Base-by-base conservation (phyloP, 2,329 filamentous ascomycete genomes). In the Botrytis paeoniae region DNA sequence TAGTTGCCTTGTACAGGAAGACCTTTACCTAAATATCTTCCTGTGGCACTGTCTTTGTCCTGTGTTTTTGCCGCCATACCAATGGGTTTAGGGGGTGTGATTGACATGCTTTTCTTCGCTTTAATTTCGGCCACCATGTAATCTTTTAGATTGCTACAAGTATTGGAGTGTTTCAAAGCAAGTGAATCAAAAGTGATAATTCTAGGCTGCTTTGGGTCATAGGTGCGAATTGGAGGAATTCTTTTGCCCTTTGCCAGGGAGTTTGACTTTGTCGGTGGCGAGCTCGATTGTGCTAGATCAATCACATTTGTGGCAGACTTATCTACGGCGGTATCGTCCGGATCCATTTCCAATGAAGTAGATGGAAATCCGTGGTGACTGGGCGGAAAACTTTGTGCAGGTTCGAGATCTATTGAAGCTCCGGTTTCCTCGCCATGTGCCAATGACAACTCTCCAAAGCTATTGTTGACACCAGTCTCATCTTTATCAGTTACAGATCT, bases 161-260 rank as follows among this genome's bases (percentile, higher is more conserved):
- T 92, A 0, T 85, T 83, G 1, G 87, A 85, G 77, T 95, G 93
- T 0, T 84, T 63, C 7, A 82, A 78, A n/a, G 90, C 91, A 1
- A 98, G 85, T 0, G 96, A 98, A 81, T 99, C 96, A 39, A 98
- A 87, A 0, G 93, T 94, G 75, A 98, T 90, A 75, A 98, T 94
- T 51, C 89, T 88, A 1, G 93, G 89, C 69, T 89, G 85, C 14
- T 83, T 83, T 1, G 84, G 82, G 70, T 88, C 84, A 73, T 84
- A 83, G 75, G 84, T 87, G 45, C 82, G 81, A 70, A 77, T 72
- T 9, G 77, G 76, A 45, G 75, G 76, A 72, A 75, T 75, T 43
- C 68, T 75, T 78, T 81, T 81, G 22, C 68, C 70, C 77, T 48
- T 79, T 70, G 81, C 82, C 41, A 81, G 82, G 35, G 74, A 72